A percentile compares a stretch with the other conserved stretches of the same genome.
These are phyloP conservation scores for Neurospora hispaniola DNA, from an alignment of 495 filamentous ascomycete species.

Conservation along the genomic window DNA sequence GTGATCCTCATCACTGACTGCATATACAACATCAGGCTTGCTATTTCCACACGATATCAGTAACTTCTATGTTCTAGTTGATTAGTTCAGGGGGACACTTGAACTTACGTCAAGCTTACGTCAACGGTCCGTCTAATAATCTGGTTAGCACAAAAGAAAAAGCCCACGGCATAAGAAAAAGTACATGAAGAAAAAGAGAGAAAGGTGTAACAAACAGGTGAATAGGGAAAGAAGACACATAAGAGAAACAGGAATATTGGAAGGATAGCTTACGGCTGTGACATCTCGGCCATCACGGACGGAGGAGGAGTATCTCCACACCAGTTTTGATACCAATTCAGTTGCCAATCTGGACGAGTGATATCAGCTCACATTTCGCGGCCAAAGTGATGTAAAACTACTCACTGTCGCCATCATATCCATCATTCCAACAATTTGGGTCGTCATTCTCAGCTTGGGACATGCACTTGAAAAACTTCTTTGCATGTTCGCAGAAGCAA, in stretches of 20 bases:
- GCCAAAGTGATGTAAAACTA: neutral
- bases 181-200: neutral
- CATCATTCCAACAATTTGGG: neutral
- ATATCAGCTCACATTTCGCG: neutral
- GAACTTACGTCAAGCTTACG: constrained; percentile 15
- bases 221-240: neutral
- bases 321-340: neutral
- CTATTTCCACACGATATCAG: constrained; percentile 4
- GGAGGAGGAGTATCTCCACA: neutral
- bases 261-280: neutral
- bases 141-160: neutral
- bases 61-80: neutral
- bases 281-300: neutral
- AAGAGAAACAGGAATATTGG: neutral
- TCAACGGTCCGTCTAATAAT: constrained; percentile 6
- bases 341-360: neutral
- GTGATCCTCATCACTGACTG: neutral
- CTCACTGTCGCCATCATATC: neutral
- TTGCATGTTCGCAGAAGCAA: neutral
- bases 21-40: constrained; percentile 9
- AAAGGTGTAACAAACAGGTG: neutral
- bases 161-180: neutral
- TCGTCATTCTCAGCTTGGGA: neutral
- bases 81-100: neutral
- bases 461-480: neutral